Evolutionary conservation across 208 protist genomes (phyloP), one percentile per base, ranked within the genome.

Genomic region (Crithidia brevicula): DNA sequence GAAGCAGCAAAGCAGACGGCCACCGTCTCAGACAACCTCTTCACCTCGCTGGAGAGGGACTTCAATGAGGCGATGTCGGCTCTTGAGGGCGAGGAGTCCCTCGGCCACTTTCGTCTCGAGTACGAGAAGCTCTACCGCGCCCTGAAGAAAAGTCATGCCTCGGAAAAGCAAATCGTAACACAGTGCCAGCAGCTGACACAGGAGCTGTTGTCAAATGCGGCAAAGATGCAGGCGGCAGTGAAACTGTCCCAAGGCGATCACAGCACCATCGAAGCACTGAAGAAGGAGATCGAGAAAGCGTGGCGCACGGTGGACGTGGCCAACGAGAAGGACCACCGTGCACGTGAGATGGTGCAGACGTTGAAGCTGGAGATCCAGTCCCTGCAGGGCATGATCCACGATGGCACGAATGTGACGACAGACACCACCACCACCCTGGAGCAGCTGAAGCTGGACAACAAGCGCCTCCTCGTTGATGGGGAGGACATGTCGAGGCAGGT

Each of bases 91-190:
- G 93, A 99, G 60, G 95, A 98, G 36, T 65, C 64, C 2, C 86
- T 99, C 15, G 96, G 97, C 53, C 86, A 95, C 23, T 99, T 99
- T 79, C 89, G 96, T 4, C 60, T 91, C 7, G 98, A 99, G 78
- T 99, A 99, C 77, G 97, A 99, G 40, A 99, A 99, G 67, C 74
- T 99, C 11, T 97, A 99, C 67, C 72, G 87, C 30, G 97, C 97
- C 0, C 83, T 99, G 10, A 92, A 96, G 64, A 98, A 98, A 65
- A 98, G 95, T 43, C 98, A 99, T 71, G 93, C 98, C 65, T 98
- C 91, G 56, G 98, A 99, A 76, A 98, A 99, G 84, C 68, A 89
- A 27, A 80, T 99, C 23, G 95, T 99, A n/a, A 69, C 90, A 50
- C 92, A 97, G 58, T 98, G 97, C 69, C 88, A 97, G 31, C 92